phyloP scores from a whole-genome alignment of 2,329 filamentous ascomycete genomes.

The Dactylellina cionopaga region DNA sequence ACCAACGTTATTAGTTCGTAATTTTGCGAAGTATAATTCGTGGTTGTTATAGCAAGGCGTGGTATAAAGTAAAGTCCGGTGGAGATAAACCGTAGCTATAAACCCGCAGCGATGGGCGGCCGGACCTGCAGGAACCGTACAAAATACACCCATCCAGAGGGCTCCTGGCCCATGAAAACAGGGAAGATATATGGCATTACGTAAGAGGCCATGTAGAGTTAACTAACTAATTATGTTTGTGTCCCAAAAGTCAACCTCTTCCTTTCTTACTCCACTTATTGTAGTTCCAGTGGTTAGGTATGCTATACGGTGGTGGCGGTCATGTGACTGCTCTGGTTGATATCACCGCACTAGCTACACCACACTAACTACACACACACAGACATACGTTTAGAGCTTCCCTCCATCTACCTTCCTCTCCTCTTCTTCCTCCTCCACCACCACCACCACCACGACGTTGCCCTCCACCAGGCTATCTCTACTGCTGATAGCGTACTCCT shows the following conservation, averaged over 20 bases:
- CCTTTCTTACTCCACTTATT: no score
- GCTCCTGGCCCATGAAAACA: constrained; percentile 20
- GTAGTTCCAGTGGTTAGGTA: no score
- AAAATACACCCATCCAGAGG: constrained; percentile 20
- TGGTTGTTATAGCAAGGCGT: background rate
- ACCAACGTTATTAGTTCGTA: no score
- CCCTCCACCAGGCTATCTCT: no score
- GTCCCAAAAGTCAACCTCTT: no score
- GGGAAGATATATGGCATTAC: no score
- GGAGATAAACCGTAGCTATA: background rate
- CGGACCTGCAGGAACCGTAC: constrained; percentile 25
- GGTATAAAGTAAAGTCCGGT: no score
- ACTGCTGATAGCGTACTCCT: no score
- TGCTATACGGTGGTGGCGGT: background rate
- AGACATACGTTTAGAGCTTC: background rate
- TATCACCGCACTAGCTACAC: background rate
- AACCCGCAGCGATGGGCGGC: constrained; percentile 25
- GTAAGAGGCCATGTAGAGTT: background rate
- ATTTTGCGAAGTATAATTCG: no score
- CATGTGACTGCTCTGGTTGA: constrained; percentile 23
- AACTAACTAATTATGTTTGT: background rate
- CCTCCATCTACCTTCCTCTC: background rate
- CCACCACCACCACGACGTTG: no score
- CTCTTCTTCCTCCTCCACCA: background rate
- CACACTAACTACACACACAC: background rate